Conservation (phyloP, 768 basidiomycete genomes). For the Butyriboletus loyo region DNA sequence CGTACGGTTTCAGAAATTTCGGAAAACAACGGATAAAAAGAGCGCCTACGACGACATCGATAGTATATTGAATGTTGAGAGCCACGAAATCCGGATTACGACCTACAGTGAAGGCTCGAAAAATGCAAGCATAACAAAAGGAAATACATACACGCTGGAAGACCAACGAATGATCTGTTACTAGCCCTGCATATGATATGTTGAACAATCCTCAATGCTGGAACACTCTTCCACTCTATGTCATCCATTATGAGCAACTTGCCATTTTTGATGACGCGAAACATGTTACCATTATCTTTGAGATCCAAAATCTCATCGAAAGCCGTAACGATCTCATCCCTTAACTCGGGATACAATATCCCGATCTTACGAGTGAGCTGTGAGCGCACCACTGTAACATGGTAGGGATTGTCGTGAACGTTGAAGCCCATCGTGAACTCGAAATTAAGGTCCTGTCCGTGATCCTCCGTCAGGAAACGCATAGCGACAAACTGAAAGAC, state of each 20-base stretch:
- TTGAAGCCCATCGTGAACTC: constrained; percentile 36
- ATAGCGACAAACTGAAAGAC: too few species aligned
- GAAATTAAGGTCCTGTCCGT: constrained; percentile 32
- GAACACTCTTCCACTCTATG: constrained; percentile 44
- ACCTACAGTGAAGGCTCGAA: constrained; percentile 25
- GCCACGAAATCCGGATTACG: constrained; percentile 34
- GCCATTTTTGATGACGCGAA: too few species aligned
- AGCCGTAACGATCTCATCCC: constrained; percentile 41
- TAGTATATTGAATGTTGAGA: constrained; percentile 29
- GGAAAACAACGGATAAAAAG: constrained; percentile 31
- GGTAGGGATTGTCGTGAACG: constrained; percentile 27
- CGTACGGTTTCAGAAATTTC: constrained; percentile 31
- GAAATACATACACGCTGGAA: constrained; percentile 38
- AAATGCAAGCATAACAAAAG: neutral
- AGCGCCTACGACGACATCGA: constrained; percentile 23
- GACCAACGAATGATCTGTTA: constrained; percentile 49
- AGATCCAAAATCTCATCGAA: constrained; percentile 39
- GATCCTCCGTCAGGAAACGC: neutral
- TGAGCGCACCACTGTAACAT: constrained; percentile 22
- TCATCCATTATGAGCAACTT: neutral
- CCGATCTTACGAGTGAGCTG: constrained; percentile 38
- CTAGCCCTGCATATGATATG: constrained; percentile 39
- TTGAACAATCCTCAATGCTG: constrained; percentile 26
- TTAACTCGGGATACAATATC: constrained; percentile 37
- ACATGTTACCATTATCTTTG: too few species aligned